A percentile compares a stretch with the other conserved stretches of the same genome.
Conservation (phyloP, 192 early-diverging fungal species). For the Backusella luteola region DNA sequence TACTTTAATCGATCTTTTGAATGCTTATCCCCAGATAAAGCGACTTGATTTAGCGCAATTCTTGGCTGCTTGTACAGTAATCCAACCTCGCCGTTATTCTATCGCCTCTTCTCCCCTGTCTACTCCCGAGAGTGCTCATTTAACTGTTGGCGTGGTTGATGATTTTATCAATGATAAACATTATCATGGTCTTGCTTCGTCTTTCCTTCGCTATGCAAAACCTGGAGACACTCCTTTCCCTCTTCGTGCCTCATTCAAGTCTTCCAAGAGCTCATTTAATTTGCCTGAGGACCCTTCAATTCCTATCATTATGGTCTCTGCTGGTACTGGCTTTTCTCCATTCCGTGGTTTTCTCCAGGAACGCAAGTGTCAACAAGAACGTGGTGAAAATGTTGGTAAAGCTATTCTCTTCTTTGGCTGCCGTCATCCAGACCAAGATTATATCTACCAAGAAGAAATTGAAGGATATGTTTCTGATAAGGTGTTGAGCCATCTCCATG, state of each 20-base stretch:
- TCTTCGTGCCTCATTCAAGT: constrained; percentile 26
- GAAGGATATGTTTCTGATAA: constrained; percentile 44
- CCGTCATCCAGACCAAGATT: constrained; percentile 65
- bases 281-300: constrained; percentile 54
- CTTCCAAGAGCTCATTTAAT: constrained; percentile 47
- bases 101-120: constrained; percentile 67
- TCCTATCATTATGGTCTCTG: constrained; percentile 85
- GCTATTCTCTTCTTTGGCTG: constrained; percentile 79
- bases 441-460: constrained; percentile 73
- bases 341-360: constrained; percentile 82
- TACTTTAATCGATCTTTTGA: constrained; percentile 27
- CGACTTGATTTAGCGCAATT: constrained; percentile 39
- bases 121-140: constrained; percentile 28
- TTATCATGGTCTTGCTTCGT: constrained; percentile 33
- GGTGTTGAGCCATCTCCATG: constrained; percentile 52
- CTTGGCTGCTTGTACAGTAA: constrained; percentile 36
- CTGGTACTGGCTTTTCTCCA: constrained; percentile 92
- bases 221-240: constrained; percentile 28
- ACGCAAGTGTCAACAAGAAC: constrained; percentile 20
- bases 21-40: constrained; percentile 28
- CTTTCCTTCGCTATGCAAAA: constrained; percentile 9
- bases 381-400: constrained; percentile 61
- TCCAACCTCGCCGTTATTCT: constrained; percentile 86
- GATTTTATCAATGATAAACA: constrained; percentile 20
- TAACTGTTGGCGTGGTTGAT: constrained; percentile 37